These are phyloP conservation scores for Xylariomycetidae sp. DNA, from an alignment of 2,329 filamentous ascomycete genomes.

Conservation along the genomic window DNA sequence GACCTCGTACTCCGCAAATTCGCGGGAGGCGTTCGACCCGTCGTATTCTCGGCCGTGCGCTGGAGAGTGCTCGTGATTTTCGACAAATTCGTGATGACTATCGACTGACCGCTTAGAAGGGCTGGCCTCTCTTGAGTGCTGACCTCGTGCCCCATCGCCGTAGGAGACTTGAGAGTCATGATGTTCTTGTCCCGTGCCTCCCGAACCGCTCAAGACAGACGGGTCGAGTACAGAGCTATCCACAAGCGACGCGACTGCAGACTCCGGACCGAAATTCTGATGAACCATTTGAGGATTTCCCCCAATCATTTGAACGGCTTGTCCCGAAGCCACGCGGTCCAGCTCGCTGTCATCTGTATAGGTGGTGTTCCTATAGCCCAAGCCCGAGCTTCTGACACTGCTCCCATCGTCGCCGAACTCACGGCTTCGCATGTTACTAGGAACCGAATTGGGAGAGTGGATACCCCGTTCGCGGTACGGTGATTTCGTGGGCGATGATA, in stretches of 20 bases:
- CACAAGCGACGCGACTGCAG: constrained; percentile 79
- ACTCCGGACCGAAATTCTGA: constrained; percentile 71
- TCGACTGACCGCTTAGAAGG: constrained; percentile 37
- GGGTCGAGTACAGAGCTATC: constrained; percentile 67
- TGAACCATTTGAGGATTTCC: constrained; percentile 75
- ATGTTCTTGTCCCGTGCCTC: constrained; percentile 45
- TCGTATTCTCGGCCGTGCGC: constrained; percentile 22
- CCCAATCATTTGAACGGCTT: constrained; percentile 65
- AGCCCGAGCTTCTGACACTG: constrained; percentile 46
- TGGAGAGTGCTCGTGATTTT: constrained; percentile 38
- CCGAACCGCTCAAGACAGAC: constrained; percentile 64
- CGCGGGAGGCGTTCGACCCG: constrained; percentile 32
- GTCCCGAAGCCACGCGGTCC: constrained; percentile 57
- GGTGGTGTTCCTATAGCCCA: constrained; percentile 49
- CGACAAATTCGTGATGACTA: constrained; percentile 32
- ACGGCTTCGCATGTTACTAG: constrained; percentile 41
- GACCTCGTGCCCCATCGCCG: constrained; percentile 12
- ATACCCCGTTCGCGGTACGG: constrained; percentile 37
- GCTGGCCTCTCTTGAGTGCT: constrained; percentile 29
- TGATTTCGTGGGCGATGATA: constrained; percentile 60
- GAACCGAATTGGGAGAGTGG: constrained; percentile 54
- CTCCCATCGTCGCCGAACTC: constrained; percentile 58
- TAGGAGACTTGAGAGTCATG: constrained; percentile 28
- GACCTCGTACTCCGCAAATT: constrained; percentile 52
- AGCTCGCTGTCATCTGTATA: constrained; percentile 52